Evolutionary conservation across 805 yeast species (phyloP).

Genomic region (Candida boleticola): DNA sequence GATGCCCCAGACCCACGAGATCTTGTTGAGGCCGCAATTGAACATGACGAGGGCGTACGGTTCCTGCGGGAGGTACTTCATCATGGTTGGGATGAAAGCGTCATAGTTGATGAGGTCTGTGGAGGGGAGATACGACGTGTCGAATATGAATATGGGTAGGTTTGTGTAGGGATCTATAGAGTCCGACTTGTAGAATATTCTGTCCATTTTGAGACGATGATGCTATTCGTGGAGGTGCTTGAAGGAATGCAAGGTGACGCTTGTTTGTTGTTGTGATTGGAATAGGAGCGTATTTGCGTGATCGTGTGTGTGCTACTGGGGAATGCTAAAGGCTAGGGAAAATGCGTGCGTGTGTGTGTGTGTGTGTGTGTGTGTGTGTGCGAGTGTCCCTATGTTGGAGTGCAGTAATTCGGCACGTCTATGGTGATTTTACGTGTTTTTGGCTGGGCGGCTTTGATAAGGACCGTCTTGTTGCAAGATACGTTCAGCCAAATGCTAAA

Average conservation of each 20-base stretch:
- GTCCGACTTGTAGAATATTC: conserved; percentile 56
- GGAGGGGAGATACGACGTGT: conserved; percentile 75
- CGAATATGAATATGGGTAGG: conserved; percentile 77
- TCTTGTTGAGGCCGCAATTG: conserved; percentile 74
- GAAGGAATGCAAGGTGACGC: neutral
- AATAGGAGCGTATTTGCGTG: too few species aligned
- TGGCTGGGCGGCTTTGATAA: too few species aligned
- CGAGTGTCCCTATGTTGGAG: too few species aligned
- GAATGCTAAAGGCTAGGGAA: too few species aligned
- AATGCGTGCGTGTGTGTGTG: too few species aligned
- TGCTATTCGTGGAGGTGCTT: neutral
- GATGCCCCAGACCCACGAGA: conserved; percentile 69
- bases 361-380: too few species aligned
- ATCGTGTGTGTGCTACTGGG: too few species aligned
- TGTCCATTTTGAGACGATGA: conserved; percentile 34
- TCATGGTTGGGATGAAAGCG: conserved; percentile 55
- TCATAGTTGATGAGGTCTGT: conserved; percentile 44
- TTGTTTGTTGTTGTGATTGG: too few species aligned
- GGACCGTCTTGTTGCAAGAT: too few species aligned
- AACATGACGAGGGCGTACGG: conserved; percentile 71
- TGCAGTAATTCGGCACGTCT: too few species aligned
- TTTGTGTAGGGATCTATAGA: conserved; percentile 64
- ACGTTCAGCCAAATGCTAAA: too few species aligned
- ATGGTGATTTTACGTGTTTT: too few species aligned
- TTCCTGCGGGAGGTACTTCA: conserved; percentile 55